Percentiles rank a stretch among this genome's conserved stretches.
Evolutionary conservation across 805 yeast genomes (phyloP).

Genomic region (Ogataea trehaloabstinens): DNA sequence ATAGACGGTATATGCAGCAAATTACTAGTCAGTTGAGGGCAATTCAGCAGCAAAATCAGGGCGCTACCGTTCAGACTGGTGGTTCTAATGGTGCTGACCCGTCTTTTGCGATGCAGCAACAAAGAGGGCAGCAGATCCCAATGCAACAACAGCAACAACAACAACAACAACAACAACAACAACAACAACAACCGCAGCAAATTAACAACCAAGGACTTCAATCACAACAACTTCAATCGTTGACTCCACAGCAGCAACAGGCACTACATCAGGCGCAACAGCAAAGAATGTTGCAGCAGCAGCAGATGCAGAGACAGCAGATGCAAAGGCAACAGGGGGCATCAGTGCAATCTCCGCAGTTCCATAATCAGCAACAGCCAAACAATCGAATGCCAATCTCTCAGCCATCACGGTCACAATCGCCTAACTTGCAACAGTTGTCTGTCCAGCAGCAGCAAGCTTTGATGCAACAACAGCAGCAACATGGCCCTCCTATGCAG

Average conservation of each 20-base stretch:
- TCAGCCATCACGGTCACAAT: constrained; percentile 13
- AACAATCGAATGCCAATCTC: constrained; percentile 13
- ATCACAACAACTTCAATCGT: constrained; percentile 12
- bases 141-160: constrained; percentile 15
- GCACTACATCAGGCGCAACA: constrained; percentile 19
- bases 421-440: constrained; percentile 13
- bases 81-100: not conserved
- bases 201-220: constrained; percentile 4
- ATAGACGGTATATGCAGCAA: constrained; percentile 38
- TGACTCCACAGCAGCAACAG: constrained; percentile 22
- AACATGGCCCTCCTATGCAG: constrained; percentile 5
- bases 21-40: constrained; percentile 44
- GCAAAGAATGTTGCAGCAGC: constrained; percentile 27
- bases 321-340: constrained; percentile 7
- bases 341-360: constrained; percentile 12
- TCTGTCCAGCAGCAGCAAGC: constrained; percentile 12
- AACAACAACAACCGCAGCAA: constrained; percentile 13
- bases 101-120: not conserved
- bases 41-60: constrained; percentile 19
- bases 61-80: constrained; percentile 1
- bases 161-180: constrained; percentile 6
- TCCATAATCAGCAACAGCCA: constrained; percentile 10
- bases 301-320: constrained; percentile 18
- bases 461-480: constrained; percentile 12
- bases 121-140: constrained; percentile 3